Evolutionary conservation across 2,329 filamentous ascomycete species (phyloP).

Genomic region (Aaosphaeria pasadenensis): DNA sequence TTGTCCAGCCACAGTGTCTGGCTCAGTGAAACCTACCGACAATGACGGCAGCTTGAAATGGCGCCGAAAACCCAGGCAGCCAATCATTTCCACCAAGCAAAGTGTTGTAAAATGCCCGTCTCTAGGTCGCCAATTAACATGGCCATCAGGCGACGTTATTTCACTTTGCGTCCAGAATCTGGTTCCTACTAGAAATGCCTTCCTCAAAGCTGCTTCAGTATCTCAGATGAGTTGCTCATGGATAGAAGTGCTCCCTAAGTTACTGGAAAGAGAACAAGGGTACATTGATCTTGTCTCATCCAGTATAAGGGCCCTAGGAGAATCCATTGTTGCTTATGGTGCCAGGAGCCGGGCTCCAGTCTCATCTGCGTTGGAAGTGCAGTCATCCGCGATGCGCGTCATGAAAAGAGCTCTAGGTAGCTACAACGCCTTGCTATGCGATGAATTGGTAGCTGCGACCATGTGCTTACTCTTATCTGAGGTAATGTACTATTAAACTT

Average conservation of each 20-base stretch:
- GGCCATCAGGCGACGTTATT: background rate
- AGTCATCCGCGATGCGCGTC: background rate
- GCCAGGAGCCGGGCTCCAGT: background rate
- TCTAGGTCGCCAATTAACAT: background rate
- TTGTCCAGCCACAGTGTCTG: background rate
- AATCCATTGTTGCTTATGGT: background rate
- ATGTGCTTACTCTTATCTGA: background rate
- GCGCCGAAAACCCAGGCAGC: no score
- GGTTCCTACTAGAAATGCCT: background rate
- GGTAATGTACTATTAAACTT: background rate
- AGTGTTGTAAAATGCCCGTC: no score
- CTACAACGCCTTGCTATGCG: background rate
- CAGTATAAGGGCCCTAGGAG: background rate
- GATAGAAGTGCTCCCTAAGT: background rate
- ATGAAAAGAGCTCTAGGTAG: background rate
- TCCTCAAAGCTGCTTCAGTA: background rate
- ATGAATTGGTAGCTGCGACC: background rate
- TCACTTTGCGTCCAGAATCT: background rate
- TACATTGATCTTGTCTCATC: background rate
- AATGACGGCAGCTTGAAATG: no score
- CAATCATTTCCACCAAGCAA: no score
- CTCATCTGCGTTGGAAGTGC: background rate
- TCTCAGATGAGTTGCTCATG: background rate
- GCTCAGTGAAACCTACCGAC: background rate
- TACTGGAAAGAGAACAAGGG: background rate